phyloP scores from a whole-genome alignment of 2,329 filamentous ascomycete species.

The Fusarium sp. region DNA sequence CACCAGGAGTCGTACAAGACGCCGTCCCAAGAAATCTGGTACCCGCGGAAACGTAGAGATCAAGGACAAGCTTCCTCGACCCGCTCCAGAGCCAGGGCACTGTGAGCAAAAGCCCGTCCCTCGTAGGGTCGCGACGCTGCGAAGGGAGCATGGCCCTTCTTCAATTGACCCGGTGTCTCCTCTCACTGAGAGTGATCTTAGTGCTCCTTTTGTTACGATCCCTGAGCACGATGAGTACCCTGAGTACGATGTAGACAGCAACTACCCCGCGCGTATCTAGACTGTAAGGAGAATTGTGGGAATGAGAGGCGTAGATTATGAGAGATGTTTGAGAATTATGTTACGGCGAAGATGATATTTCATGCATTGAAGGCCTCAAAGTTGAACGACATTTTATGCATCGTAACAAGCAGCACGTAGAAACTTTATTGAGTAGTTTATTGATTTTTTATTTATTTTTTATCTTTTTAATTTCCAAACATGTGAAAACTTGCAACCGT shows the following conservation, averaged over 20 bases:
- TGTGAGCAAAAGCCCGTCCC: not conserved
- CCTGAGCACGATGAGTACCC: slow-evolving; percentile 6
- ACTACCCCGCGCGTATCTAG: not conserved
- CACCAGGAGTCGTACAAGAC: not conserved
- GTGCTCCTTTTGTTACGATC: not conserved
- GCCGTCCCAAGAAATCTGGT: not conserved
- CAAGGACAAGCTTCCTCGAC: not conserved
- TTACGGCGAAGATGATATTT: not conserved
- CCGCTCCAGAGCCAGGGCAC: not conserved
- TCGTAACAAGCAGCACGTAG: not conserved
- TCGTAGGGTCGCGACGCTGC: not conserved
- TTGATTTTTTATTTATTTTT: not conserved
- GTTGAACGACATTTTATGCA: not conserved
- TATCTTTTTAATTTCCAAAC: not conserved
- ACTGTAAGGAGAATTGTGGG: not conserved
- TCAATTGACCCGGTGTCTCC: slow-evolving; percentile 15
- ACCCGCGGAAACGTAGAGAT: slow-evolving; percentile 3
- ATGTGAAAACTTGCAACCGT: not conserved
- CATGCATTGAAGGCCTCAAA: not conserved
- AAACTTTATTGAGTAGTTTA: not conserved
- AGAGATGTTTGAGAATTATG: not conserved
- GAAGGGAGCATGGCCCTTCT: not conserved
- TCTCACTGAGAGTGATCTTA: slow-evolving; percentile 11
- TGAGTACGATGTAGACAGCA: not conserved
- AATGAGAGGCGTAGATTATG: not conserved